Percentiles rank a stretch among this genome's conserved stretches.
phyloP scores from a whole-genome alignment of 768 basidiomycete species.

The Chalciporus chontae region DNA sequence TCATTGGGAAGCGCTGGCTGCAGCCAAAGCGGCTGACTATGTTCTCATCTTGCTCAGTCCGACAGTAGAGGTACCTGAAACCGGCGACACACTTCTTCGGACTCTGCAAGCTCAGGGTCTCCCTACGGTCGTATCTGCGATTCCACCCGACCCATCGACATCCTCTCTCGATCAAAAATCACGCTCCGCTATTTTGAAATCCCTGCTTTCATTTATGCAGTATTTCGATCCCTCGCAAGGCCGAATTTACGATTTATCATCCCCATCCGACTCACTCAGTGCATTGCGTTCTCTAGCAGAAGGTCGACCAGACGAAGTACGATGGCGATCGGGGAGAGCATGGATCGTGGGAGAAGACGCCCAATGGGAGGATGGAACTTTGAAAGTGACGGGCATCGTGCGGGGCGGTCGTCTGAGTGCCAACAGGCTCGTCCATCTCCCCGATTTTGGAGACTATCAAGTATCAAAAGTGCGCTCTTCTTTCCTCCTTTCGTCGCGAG shows the following conservation, averaged over 20 bases:
- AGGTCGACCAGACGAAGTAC: slow-evolving; percentile 72
- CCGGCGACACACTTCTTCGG: slow-evolving; percentile 86
- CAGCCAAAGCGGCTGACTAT: slow-evolving; percentile 87
- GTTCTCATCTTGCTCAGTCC: slow-evolving; percentile 82
- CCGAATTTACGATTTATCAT: slow-evolving; percentile 70
- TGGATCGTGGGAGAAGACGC: slow-evolving; percentile 73
- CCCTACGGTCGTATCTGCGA: slow-evolving; percentile 74
- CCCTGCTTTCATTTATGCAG: slow-evolving; percentile 88
- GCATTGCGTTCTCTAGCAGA: slow-evolving; percentile 79
- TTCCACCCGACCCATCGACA: slow-evolving; percentile 50
- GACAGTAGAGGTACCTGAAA: slow-evolving; percentile 72
- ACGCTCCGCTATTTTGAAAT: slow-evolving; percentile 71
- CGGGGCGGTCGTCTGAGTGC: slow-evolving; percentile 75
- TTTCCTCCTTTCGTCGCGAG: not conserved
- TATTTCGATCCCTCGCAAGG: slow-evolving; percentile 89
- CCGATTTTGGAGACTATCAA: slow-evolving; percentile 85
- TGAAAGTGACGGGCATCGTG: slow-evolving; percentile 80
- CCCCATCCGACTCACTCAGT: slow-evolving; percentile 61
- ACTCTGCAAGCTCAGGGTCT: slow-evolving; percentile 89
- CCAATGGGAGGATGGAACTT: slow-evolving; percentile 57
- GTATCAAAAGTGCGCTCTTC: slow-evolving; percentile 60
- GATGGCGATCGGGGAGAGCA: slow-evolving; percentile 79
- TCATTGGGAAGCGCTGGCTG: slow-evolving; percentile 79
- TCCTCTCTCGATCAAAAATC: slow-evolving; percentile 55
- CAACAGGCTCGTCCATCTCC: slow-evolving; percentile 83